Conservation (phyloP, 371 early-diverging fungal species). For the Mortierella polycephala region DNA sequence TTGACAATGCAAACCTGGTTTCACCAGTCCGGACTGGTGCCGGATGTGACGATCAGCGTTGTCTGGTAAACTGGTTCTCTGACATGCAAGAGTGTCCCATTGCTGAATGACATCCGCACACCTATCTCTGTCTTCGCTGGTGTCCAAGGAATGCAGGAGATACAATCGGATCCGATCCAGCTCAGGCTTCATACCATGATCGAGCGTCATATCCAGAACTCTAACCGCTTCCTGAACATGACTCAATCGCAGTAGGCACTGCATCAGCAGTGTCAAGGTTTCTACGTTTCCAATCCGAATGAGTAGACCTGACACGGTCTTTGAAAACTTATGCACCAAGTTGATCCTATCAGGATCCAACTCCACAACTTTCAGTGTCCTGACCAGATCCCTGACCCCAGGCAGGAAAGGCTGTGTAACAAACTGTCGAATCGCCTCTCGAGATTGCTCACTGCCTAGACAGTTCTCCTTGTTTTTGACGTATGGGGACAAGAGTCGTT, state of each 20-base stretch:
- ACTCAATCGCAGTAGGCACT: conserved; percentile 5
- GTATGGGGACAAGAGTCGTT: conserved; percentile 3
- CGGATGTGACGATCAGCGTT: neutral
- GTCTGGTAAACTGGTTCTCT: neutral
- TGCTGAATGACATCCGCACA: conserved; percentile 6
- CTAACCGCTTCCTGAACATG: conserved; percentile 26
- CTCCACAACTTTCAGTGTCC: neutral
- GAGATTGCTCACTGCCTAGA: neutral
- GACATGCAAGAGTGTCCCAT: conserved; percentile 10
- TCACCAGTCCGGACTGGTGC: neutral
- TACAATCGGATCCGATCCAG: conserved; percentile 17
- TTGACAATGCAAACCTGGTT: too few relatives aligned
- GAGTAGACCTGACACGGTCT: conserved; percentile 16
- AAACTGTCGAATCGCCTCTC: neutral
- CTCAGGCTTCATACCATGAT: conserved; percentile 9
- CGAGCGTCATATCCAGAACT: conserved; percentile 21
- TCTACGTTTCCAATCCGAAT: conserved; percentile 6
- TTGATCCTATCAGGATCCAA: neutral
- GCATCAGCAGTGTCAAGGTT: conserved; percentile 14
- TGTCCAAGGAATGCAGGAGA: conserved; percentile 6
- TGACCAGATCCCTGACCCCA: neutral
- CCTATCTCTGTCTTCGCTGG: neutral
- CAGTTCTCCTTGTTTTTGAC: neutral
- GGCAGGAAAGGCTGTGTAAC: neutral
- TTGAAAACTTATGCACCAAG: conserved; percentile 19